phyloP scores from a whole-genome alignment of 495 filamentous ascomycete species.

The Penicillium angulare region DNA sequence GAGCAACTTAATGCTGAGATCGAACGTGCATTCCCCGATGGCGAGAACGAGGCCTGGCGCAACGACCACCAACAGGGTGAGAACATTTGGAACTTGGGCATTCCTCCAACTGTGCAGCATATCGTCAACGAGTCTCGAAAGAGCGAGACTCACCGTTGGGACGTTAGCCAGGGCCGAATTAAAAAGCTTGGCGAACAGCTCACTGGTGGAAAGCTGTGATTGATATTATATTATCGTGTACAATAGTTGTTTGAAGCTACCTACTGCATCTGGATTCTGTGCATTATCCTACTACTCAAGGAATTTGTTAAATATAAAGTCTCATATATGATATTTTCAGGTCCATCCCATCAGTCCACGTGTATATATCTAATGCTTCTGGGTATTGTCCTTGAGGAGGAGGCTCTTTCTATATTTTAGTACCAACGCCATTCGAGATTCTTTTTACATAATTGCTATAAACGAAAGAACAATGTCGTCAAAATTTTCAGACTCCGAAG shows the following conservation, averaged over 20 bases:
- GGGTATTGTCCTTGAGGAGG: no score
- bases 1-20: conserved; percentile 59
- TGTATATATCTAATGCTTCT: not conserved
- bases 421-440: no score
- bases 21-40: conserved; percentile 57
- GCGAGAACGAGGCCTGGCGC: conserved; percentile 47
- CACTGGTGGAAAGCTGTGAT: conserved; percentile 66
- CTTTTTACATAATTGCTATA: no score
- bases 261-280: conserved; percentile 17
- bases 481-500: no score
- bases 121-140: conserved; percentile 33
- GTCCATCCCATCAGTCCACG: not conserved
- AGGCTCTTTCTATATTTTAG: no score
- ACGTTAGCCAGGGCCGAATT: conserved; percentile 55
- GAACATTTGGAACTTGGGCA: conserved; percentile 59
- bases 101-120: conserved; percentile 49
- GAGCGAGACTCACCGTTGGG: conserved; percentile 37
- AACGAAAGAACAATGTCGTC: no score
- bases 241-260: conserved; percentile 25
- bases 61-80: conserved; percentile 41
- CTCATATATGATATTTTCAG: not conserved
- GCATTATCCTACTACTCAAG: not conserved
- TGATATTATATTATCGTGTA: conserved; percentile 20
- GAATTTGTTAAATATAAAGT: conserved; percentile 1
- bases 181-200: conserved; percentile 65